Evolutionary conservation across 768 basidiomycete genomes (phyloP), one percentile per base, ranked within the genome.

Genomic region (Agrocybe praecox): DNA sequence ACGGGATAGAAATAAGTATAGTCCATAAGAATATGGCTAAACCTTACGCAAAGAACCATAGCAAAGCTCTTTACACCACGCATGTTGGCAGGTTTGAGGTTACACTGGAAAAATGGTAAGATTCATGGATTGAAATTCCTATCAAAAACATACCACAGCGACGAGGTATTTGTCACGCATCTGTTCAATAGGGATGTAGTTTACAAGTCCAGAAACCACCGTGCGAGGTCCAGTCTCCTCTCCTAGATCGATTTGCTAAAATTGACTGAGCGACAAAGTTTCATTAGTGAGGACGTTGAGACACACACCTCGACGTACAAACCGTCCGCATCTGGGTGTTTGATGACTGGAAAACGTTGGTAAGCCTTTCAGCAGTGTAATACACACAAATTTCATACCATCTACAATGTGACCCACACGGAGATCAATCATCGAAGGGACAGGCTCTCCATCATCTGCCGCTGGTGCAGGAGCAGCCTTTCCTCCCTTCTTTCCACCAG

Each of bases 51-150:
- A 59, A 99, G 87, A 34, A 99, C 90, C 97, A 99, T 98, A 29
- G 95, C 97, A 67, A 90, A 96, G 57, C 94, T 96, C 78, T 98
- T 98, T 64, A 99, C 88, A 2, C 97, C 97, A 56, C 96, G 88
- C 96, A 99, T 98, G 62, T 80, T 88, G 7, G 91, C 96, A 5
- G 96, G 96, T 74, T 99, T 98, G 58, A 99, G 74, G 71, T 98
- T 96, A 71, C 91, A 94, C 90, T 92, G 52, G 33, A 40, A 49
- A 32, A 46, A 45, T 21, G 17, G 22, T 44, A n/a, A 33, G 46
- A 2, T 23, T 52, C 11, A 53, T 47, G 29, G 19, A 34, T 47
- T 18, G 48, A 18, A 26, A n/a, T 49, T 29, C 46, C 15, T 26
- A 36, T 43, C 49, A 33, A 15, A 29, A 2, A 47, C 86, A 29